These are phyloP conservation scores for Trametes maxima DNA, from an alignment of 768 basidiomycete species.

Conservation along the genomic window DNA sequence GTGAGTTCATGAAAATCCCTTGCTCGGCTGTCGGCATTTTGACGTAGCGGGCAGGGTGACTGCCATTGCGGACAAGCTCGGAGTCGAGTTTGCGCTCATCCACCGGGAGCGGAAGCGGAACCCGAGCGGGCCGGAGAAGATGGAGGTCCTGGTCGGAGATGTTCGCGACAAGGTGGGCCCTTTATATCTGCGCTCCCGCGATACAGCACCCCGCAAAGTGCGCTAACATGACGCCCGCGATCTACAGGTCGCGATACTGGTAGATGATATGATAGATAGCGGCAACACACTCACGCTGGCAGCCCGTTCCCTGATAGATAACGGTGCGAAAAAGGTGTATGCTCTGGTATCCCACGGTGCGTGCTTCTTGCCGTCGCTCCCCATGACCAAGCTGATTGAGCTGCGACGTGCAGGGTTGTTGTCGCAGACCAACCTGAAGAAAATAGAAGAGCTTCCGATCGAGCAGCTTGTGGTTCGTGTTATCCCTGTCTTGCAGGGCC, in stretches of 20 bases:
- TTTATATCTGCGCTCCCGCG: neutral
- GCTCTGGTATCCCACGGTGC: constrained; percentile 92
- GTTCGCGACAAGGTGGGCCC: constrained; percentile 79
- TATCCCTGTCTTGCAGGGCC: neutral
- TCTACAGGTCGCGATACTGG: constrained; percentile 81
- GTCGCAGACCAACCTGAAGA: constrained; percentile 71
- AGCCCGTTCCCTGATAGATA: constrained; percentile 81
- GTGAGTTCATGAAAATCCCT: constrained; percentile 48
- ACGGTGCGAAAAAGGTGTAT: constrained; percentile 84
- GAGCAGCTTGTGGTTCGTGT: constrained; percentile 80
- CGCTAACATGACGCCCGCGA: neutral
- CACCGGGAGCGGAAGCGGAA: constrained; percentile 86
- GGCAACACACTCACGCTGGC: constrained; percentile 89
- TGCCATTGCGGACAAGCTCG: constrained; percentile 92
- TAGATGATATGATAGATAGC: constrained; percentile 99
- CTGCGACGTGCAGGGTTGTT: constrained; percentile 60
- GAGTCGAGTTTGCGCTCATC: constrained; percentile 93
- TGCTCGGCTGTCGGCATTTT: constrained; percentile 4
- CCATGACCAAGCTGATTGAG: neutral
- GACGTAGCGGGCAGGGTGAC: constrained; percentile 63
- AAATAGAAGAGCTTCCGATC: constrained; percentile 72
- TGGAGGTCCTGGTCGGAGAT: constrained; percentile 95
- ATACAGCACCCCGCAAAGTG: neutral
- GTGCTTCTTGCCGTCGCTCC: constrained; percentile 24
- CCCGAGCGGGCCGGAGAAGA: constrained; percentile 64